Percentiles rank a stretch among this genome's conserved stretches.
phyloP scores from a whole-genome alignment of 2,329 filamentous ascomycete genomes.

The Diaporthe ampelina region DNA sequence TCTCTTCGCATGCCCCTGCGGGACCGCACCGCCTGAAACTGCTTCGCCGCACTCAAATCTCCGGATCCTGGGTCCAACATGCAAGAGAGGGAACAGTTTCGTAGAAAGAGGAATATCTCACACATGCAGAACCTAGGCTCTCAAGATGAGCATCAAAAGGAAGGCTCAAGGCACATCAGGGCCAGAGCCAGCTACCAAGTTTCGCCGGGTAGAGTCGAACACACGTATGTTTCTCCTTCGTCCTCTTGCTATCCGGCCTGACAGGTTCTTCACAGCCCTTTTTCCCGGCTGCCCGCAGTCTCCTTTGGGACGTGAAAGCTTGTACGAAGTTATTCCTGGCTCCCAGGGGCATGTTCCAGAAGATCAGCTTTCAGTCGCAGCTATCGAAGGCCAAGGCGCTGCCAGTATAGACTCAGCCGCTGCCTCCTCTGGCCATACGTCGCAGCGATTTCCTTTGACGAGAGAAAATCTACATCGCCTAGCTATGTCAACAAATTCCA shows the following conservation, averaged over 20 bases:
- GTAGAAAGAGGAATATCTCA: neutral
- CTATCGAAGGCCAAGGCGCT: neutral
- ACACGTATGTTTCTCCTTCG: neutral
- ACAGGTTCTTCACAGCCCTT: neutral
- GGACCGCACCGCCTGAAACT: neutral
- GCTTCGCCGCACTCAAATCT: neutral
- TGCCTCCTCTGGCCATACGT: neutral
- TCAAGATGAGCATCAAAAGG: neutral
- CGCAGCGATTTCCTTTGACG: neutral
- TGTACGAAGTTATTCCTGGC: neutral
- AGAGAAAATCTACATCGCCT: neutral
- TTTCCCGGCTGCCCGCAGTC: neutral
- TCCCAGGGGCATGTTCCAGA: neutral
- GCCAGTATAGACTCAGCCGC: too few species aligned
- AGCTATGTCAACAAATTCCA: too few species aligned
- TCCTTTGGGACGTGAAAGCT: neutral
- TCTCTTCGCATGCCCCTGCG: too few species aligned
- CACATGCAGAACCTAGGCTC: too few species aligned
- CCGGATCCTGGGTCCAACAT: neutral
- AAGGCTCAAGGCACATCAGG: neutral
- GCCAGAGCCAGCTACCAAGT: neutral
- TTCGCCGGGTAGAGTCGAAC: neutral
- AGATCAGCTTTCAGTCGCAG: neutral
- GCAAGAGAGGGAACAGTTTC: neutral
- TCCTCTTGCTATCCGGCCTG: neutral